Conservation (phyloP, 495 filamentous ascomycete genomes). For the Lasiosphaeris hirsuta region DNA sequence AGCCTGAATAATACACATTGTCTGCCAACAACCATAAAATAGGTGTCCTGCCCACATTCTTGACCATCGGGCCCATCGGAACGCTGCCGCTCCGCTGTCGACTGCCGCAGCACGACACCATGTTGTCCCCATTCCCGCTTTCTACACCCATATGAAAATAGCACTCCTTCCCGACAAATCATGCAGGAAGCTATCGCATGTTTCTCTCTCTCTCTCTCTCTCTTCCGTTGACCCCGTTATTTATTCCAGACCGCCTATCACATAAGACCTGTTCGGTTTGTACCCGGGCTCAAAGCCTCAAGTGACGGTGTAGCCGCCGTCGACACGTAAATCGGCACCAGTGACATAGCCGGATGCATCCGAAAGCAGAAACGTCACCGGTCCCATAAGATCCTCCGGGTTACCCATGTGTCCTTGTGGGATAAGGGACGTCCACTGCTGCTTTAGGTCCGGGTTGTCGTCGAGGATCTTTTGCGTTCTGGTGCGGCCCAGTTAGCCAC, state of each 20-base stretch:
- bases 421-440: conserved; percentile 87
- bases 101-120: too few species aligned
- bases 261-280: background rate
- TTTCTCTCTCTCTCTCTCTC: too few species aligned
- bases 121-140: too few species aligned
- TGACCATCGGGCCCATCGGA: too few species aligned
- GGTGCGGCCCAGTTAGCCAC: background rate
- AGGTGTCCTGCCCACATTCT: too few species aligned
- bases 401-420: conserved; percentile 89
- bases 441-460: conserved; percentile 81
- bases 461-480: conserved; percentile 93
- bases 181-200: too few species aligned
- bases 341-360: conserved; percentile 86
- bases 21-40: too few species aligned
- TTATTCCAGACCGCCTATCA: background rate
- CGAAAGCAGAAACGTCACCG: conserved; percentile 83
- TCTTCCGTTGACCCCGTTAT: background rate
- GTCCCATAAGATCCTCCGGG: conserved; percentile 89
- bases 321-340: conserved; percentile 83
- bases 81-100: too few species aligned
- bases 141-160: too few species aligned
- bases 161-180: too few species aligned
- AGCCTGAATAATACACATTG: too few species aligned
- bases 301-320: conserved; percentile 87
- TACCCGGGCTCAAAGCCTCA: background rate